Conservation (phyloP, 2,329 filamentous ascomycete species). For the Sclerotinia glacialis region DNA sequence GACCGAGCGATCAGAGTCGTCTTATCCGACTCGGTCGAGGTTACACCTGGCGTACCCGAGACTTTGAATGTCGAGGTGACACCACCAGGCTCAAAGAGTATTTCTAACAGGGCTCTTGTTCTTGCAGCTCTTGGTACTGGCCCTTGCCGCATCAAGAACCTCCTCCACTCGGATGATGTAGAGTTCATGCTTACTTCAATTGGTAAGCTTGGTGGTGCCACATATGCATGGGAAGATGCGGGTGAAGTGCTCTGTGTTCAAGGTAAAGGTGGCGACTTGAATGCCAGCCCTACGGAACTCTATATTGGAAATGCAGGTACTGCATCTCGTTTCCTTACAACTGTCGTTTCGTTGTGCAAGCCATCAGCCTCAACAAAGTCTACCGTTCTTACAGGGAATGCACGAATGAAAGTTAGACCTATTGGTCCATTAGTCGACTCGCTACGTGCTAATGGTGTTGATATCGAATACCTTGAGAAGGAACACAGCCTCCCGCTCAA, state of each 20-base stretch:
- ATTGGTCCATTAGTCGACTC: constrained; percentile 93
- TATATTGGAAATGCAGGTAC: constrained; percentile 97
- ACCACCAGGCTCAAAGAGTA: constrained; percentile 94
- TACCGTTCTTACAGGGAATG: constrained; percentile 87
- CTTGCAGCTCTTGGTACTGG: constrained; percentile 86
- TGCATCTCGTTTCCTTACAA: constrained; percentile 91
- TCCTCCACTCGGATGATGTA: constrained; percentile 94
- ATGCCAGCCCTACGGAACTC: constrained; percentile 71
- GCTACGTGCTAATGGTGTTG: constrained; percentile 80
- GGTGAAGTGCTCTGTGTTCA: constrained; percentile 87
- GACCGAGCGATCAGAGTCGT: constrained; percentile 81
- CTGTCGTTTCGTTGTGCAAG: constrained; percentile 79
- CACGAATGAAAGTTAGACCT: constrained; percentile 91
- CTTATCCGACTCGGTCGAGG: constrained; percentile 73
- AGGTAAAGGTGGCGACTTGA: constrained; percentile 83
- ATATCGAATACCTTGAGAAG: constrained; percentile 79
- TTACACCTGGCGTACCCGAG: constrained; percentile 68
- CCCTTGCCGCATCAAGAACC: constrained; percentile 82
- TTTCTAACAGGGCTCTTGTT: constrained; percentile 93
- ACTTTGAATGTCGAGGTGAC: constrained; percentile 70
- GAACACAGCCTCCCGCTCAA: constrained; percentile 80
- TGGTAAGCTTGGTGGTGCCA: constrained; percentile 75
- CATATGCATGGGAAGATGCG: constrained; percentile 90
- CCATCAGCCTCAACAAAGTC: constrained; percentile 57
- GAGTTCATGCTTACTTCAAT: constrained; percentile 98